Evolutionary conservation across 2,329 filamentous ascomycete genomes (phyloP).

Genomic region (Ophiobolus disseminans): DNA sequence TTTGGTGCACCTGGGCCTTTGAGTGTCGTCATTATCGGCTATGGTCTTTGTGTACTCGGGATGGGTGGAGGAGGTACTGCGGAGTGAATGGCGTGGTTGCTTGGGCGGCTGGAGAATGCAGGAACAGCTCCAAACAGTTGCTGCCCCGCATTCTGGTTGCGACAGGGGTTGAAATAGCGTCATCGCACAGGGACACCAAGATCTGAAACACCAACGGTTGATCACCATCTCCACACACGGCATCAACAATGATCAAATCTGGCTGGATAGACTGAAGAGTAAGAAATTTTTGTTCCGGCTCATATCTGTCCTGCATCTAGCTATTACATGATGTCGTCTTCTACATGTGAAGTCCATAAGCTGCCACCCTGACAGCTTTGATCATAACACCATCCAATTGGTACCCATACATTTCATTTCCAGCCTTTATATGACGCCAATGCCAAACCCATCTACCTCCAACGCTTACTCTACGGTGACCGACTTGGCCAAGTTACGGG

Average conservation of each 20-base stretch:
- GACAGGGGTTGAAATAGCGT: constrained; percentile 21
- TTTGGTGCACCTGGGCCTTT: constrained; percentile 69
- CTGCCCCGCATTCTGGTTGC: constrained; percentile 21
- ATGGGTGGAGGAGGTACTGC: background rate
- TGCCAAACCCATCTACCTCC: constrained; percentile 16
- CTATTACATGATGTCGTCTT: constrained; percentile 20
- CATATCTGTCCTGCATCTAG: constrained; percentile 8
- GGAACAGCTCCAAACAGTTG: constrained; percentile 22
- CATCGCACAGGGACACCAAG: constrained; percentile 16
- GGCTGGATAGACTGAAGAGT: background rate
- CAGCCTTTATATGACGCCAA: constrained; percentile 27
- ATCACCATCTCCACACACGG: background rate
- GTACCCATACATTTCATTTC: constrained; percentile 32
- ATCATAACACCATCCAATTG: constrained; percentile 17
- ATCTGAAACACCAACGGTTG: constrained; percentile 7
- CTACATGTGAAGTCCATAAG: constrained; percentile 27
- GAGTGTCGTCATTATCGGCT: constrained; percentile 57
- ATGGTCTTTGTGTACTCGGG: background rate
- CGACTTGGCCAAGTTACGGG: constrained; percentile 97
- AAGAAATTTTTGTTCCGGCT: constrained; percentile 9
- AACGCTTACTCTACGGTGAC: constrained; percentile 90
- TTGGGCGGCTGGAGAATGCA: constrained; percentile 33
- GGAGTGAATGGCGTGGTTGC: constrained; percentile 7
- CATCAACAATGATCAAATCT: background rate
- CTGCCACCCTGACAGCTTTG: constrained; percentile 27